A percentile compares a stretch with the other conserved stretches of the same genome.
Evolutionary conservation across 148 eudicot genomes (phyloP).

Genomic region (Tetragonia tetragonoides): DNA sequence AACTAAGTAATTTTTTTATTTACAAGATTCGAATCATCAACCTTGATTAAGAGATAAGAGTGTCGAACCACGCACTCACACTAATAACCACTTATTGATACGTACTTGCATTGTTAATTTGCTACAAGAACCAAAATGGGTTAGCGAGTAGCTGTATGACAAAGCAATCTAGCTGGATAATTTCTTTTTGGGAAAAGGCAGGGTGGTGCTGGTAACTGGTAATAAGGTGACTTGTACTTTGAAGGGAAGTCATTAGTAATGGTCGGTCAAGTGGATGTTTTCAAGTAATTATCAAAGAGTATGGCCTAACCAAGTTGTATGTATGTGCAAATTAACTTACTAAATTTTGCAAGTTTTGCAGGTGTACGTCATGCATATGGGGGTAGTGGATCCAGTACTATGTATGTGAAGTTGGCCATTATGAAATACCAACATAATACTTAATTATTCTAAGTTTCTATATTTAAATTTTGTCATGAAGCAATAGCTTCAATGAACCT

Average conservation of each 20-base stretch:
- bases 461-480: conserved; percentile 9
- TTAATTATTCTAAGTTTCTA: neutral
- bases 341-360: neutral
- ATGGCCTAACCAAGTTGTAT: neutral
- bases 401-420: neutral
- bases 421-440: neutral
- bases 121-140: no score
- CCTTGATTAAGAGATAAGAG: no score
- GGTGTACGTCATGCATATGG: no score
- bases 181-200: neutral
- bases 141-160: neutral
- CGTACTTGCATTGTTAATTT: no score
- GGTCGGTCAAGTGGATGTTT: conserved; percentile 3
- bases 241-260: neutral
- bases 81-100: no score
- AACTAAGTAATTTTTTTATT: no score
- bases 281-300: neutral
- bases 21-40: no score
- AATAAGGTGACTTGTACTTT: neutral
- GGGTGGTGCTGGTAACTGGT: neutral
- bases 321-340: neutral
- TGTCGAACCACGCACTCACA: no score
- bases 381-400: neutral
- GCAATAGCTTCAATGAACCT: conserved; percentile 25
- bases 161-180: neutral